Base-by-base conservation (phyloP, 2,329 filamentous ascomycete genomes). In the Fusarium sterilihyphosum region DNA sequence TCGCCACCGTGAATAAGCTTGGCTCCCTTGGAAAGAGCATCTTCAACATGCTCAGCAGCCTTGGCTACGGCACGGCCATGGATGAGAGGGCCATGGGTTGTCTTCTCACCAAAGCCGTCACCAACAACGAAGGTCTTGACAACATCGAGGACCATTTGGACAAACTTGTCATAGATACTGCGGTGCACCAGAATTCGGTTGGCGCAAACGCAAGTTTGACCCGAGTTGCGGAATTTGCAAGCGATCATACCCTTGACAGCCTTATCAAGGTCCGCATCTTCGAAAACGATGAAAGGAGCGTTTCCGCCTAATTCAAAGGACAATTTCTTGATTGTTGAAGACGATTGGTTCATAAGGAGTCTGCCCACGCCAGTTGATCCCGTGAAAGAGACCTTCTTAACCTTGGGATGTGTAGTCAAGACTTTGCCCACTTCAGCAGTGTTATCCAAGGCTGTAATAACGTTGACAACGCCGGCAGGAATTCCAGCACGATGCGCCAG, bases 401-500 rank as follows among this genome's bases (percentile, higher is more conserved):
- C 85, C 18, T 72, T 60, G 1, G 79, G 78, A 40, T 81, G 79
- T 8, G 77, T 82, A 8, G 80, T 80, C 29, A 82, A 61, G 46
- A 90, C 84, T 80, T 92, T 86, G 63, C 95, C 95, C 11, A 98
- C 90, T 76, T 92, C 90, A 26, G 91, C 87, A 1, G 94, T 97
- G 83, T 97, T 96, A 60, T 92, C 85, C 9, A 93, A 83, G 0
- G 93, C 88, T 5, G 94, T 96, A 63, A 98, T 87, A 70, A 98
- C 86, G 84, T 98, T 98, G 70, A 98, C 89, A 3, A 97, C 95
- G 47, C 95, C 95, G 76, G 91, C 91, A 35, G 95, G 95, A 41
- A 98, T 92, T 33, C 95, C 95, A 20, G 95, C 95, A 38, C 95
- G 91, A 78, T 93, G 89, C 12, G 92, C 93, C 47, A 98, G 88